Evolutionary conservation across 2,329 filamentous ascomycete species (phyloP).

Genomic region (Calonectria fujianensis): DNA sequence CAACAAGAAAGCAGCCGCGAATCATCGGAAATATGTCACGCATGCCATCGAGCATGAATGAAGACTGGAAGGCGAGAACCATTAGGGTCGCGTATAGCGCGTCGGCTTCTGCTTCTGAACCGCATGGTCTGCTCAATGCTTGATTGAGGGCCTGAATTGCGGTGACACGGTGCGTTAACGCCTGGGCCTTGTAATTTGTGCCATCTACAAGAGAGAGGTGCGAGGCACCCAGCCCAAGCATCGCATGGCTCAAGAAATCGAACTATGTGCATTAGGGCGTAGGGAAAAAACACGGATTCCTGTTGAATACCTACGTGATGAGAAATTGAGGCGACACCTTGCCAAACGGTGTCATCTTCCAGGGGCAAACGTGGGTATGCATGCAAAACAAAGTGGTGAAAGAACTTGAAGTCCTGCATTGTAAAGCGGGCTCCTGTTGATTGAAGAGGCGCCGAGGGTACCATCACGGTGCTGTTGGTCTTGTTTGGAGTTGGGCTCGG

Average conservation of each 20-base stretch:
- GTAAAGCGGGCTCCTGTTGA: slow-evolving; percentile 55
- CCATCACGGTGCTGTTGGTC: neutral
- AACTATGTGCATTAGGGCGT: slow-evolving; percentile 49
- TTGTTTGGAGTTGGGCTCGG: neutral
- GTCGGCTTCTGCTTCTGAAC: slow-evolving; percentile 57
- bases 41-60: slow-evolving; percentile 61
- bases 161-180: slow-evolving; percentile 57
- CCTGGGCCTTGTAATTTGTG: slow-evolving; percentile 48
- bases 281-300: neutral
- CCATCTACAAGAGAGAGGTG: slow-evolving; percentile 55
- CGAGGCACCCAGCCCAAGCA: slow-evolving; percentile 60
- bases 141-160: slow-evolving; percentile 58
- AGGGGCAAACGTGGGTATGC: slow-evolving; percentile 63
- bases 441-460: slow-evolving; percentile 15
- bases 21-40: slow-evolving; percentile 57
- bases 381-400: slow-evolving; percentile 68
- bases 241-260: slow-evolving; percentile 61
- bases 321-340: slow-evolving; percentile 57
- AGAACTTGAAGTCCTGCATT: slow-evolving; percentile 67
- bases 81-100: slow-evolving; percentile 59
- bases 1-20: slow-evolving; percentile 54
- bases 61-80: slow-evolving; percentile 59
- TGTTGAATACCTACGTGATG: slow-evolving; percentile 53
- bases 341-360: slow-evolving; percentile 57
- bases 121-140: slow-evolving; percentile 49